phyloP scores from a whole-genome alignment of 1,284 basidiomycete species.

The Sparassis latifolia region DNA sequence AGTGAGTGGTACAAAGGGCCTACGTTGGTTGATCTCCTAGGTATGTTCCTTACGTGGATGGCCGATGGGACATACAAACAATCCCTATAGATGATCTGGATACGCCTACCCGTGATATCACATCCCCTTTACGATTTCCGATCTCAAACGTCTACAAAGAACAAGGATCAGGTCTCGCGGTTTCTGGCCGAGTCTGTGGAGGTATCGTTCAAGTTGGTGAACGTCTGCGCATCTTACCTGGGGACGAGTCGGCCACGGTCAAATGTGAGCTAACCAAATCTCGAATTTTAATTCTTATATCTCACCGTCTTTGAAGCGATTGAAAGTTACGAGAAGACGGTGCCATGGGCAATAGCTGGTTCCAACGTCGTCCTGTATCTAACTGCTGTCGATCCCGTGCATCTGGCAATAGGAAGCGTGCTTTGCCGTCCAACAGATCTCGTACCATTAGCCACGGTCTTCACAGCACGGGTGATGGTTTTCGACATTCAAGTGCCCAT shows the following conservation, averaged over 20 bases:
- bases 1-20: slow-evolving; percentile 82
- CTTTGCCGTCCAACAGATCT: slow-evolving; percentile 71
- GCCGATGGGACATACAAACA: slow-evolving; percentile 2
- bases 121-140: slow-evolving; percentile 78
- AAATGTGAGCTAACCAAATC: slow-evolving; percentile 47
- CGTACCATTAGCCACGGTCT: slow-evolving; percentile 72
- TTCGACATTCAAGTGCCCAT: slow-evolving; percentile 93
- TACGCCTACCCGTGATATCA: slow-evolving; percentile 75
- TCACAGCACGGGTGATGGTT: slow-evolving; percentile 86
- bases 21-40: slow-evolving; percentile 80
- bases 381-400: slow-evolving; percentile 78
- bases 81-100: slow-evolving; percentile 63
- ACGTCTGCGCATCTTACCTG: slow-evolving; percentile 79
- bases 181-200: slow-evolving; percentile 83
- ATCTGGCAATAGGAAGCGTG: slow-evolving; percentile 85
- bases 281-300: background rate
- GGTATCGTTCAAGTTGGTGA: slow-evolving; percentile 94
- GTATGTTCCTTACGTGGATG: slow-evolving; percentile 30
- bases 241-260: slow-evolving; percentile 84
- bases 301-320: slow-evolving; percentile 51
- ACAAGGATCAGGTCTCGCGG: slow-evolving; percentile 73
- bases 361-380: slow-evolving; percentile 85
- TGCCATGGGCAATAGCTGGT: slow-evolving; percentile 88
- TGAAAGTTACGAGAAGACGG: slow-evolving; percentile 73
- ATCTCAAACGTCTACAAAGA: slow-evolving; percentile 95